phyloP scores from a whole-genome alignment of 129 eudicot genomes.

The sunflower (Helianthus annuus) region DNA sequence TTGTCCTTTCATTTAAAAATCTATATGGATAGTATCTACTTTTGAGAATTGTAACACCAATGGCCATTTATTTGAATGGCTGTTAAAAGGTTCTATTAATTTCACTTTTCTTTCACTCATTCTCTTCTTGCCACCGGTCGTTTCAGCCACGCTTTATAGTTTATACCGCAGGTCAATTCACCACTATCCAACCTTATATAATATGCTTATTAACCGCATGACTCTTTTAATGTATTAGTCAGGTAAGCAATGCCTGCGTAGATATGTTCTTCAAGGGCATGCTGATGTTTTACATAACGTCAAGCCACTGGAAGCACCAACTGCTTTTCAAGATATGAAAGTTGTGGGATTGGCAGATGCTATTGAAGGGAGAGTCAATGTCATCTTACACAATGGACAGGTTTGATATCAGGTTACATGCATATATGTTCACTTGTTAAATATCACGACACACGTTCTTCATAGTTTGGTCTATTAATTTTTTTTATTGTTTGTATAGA shows the following conservation, averaged over 20 bases:
- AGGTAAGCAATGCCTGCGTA: conserved; percentile 93
- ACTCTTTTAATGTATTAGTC: conserved; percentile 50
- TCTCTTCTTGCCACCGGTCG: not conserved
- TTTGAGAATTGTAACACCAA: not conserved
- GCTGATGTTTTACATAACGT: conserved; percentile 35
- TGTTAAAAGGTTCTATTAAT: not conserved
- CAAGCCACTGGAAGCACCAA: conserved; percentile 44
- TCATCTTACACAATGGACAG: conserved; percentile 71
- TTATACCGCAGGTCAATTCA: not conserved
- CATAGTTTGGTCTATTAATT: conserved; percentile 14
- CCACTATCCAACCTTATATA: not conserved
- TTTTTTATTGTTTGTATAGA: conserved; percentile 38
- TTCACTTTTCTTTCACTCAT: not conserved
- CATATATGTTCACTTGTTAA: conserved; percentile 19
- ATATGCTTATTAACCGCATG: conserved; percentile 7
- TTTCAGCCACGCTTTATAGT: not conserved
- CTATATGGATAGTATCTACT: not conserved
- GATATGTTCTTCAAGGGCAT: conserved; percentile 53
- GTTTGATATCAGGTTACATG: conserved; percentile 34
- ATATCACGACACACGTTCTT: not conserved
- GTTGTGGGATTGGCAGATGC: conserved; percentile 79
- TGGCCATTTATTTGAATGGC: not conserved
- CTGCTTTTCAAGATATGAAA: conserved; percentile 49
- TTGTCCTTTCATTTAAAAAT: not conserved
- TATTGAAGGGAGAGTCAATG: conserved; percentile 85